A percentile compares a stretch with the other conserved stretches of the same genome.
These are phyloP conservation scores for grape (Vitis vinifera) DNA, from an alignment of 164 flowering plant species.

Conservation along the genomic window ASM3070453v1 NC_081814.1:6375001-6375500, in stretches of 20 bases:
- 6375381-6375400: neutral
- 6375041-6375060: neutral
- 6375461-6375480: neutral
- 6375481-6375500: neutral
- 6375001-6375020: neutral
- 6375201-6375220: neutral
- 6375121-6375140: neutral
- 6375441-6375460: neutral
- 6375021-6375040: no score
- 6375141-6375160: constrained; percentile 11
- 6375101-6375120: neutral
- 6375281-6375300: no score
- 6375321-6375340: neutral
- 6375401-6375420: neutral
- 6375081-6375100: neutral
- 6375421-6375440: neutral
- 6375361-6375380: neutral
- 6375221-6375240: neutral
- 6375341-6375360: neutral
- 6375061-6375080: neutral
- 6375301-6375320: neutral
- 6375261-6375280: neutral
- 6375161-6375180: constrained; percentile 4
- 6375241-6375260: neutral
- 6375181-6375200: neutral